A percentile compares a stretch with the other conserved stretches of the same genome.
Conservation (phyloP, 495 filamentous ascomycete species). For the Copromyces sp. region DNA sequence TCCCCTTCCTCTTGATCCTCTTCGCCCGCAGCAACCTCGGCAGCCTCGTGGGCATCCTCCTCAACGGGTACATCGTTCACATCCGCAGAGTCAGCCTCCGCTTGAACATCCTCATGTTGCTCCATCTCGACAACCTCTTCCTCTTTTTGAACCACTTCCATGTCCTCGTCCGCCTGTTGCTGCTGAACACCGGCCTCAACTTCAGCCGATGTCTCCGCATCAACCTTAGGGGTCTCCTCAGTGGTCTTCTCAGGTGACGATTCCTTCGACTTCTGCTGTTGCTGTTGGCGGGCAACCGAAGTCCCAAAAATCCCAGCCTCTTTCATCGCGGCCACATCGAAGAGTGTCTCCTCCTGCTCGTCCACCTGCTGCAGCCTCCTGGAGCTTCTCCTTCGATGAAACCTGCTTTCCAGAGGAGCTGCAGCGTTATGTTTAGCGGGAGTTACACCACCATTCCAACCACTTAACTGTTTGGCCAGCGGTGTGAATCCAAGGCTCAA, state of each 20-base stretch:
- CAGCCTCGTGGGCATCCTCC: conserved; percentile 32
- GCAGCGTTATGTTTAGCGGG: background rate
- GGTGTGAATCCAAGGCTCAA: conserved; percentile 46
- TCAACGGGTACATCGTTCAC: conserved; percentile 15
- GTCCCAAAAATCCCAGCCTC: background rate
- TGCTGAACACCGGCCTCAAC: background rate
- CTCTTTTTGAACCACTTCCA: background rate
- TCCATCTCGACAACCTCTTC: background rate
- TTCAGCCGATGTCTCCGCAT: background rate
- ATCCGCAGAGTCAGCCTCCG: background rate
- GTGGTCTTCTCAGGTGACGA: background rate
- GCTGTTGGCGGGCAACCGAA: background rate
- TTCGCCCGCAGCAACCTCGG: conserved; percentile 17
- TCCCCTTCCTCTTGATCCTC: conserved; percentile 21
- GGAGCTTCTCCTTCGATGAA: background rate
- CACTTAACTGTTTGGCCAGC: conserved; percentile 46
- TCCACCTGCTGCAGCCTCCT: background rate
- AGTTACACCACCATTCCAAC: conserved; percentile 41
- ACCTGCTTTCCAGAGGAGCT: background rate
- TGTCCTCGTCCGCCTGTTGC: background rate
- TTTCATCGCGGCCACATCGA: background rate
- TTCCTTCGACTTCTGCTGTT: background rate
- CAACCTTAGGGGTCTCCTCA: background rate
- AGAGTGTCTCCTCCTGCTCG: background rate
- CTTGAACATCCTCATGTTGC: background rate